Base-by-base conservation (phyloP, 345 rosid genomes). In the Eutrema yunnanense region DNA sequence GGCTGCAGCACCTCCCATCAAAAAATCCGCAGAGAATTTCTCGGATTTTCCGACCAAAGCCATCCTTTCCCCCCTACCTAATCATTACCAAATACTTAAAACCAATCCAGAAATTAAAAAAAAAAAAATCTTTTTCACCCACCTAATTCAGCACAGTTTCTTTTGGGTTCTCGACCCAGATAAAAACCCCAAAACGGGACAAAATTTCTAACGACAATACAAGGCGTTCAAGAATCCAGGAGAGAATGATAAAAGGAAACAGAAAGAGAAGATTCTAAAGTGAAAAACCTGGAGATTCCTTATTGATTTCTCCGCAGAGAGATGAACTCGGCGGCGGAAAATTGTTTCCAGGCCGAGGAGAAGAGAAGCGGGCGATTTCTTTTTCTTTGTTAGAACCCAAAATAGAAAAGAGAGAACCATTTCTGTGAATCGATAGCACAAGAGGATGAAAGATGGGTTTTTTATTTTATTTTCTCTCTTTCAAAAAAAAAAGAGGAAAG, bases 1-100 rank as follows among this genome's bases (percentile, higher is more conserved):
- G 26, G 99, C 96, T 34, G 91, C 96, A 41, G 77, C 81, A 40
- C 96, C 98, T 49, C 86, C 97, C 96, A 87, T 90, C 50, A 84
- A 44, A 69, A 95, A 88, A 79, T 95, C 94, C 62, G 80, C 72
- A 33, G 92, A 88, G 80, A 92, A 95, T 30, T 68, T 90, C 75
- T 88, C 90, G 3, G 88, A 52, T 60, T 83, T 83, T 62, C 78
- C 62, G 3, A 64, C 34, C 80, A 51, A 72, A n/a, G 60, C 75
- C 83, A 84, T 79, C 38, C 44, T 9, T 51, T 50, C 63, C 10
- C 27, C 57, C 47, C 54, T 66, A 68, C 69, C 71, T 63, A 41
- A 49, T 64, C 72, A 67, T 38, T 16, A 36, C 9, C 70, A 62
- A 11, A n/a, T 30, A 56, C 8, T 57, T 6, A 49, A 32, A 6